phyloP scores from a whole-genome alignment of 2,329 filamentous ascomycete species.

The Sporothrix variecibatus region DNA sequence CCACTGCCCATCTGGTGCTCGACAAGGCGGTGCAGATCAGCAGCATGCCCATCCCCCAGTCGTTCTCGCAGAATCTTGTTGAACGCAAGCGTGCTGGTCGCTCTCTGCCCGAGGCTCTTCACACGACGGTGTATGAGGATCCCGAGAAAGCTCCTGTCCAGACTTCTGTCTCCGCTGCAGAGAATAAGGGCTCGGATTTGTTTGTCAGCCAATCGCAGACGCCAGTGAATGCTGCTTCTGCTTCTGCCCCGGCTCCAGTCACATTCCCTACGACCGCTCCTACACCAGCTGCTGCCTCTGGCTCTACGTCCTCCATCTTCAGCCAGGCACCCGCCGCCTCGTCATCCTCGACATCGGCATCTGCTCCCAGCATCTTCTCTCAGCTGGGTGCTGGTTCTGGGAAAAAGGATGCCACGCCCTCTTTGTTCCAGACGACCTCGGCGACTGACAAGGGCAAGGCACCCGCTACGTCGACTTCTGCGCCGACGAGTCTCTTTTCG shows the following conservation, averaged over 20 bases:
- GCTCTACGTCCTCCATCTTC: not conserved
- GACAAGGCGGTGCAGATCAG: slow-evolving; percentile 48
- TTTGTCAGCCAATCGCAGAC: slow-evolving; percentile 28
- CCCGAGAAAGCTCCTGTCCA: slow-evolving; percentile 15
- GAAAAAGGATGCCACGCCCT: not conserved
- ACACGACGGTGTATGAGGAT: slow-evolving; percentile 55
- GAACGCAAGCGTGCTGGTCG: slow-evolving; percentile 59
- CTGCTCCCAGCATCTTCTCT: slow-evolving; percentile 15
- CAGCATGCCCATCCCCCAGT: slow-evolving; percentile 53
- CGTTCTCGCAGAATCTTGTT: slow-evolving; percentile 58
- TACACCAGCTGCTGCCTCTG: not conserved
- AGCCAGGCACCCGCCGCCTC: not conserved
- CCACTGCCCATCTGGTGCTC: slow-evolving; percentile 47
- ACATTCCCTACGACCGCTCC: not conserved
- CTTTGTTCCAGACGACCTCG: not conserved
- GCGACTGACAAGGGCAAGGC: not conserved
- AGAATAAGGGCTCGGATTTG: not conserved
- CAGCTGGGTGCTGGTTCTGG: not conserved
- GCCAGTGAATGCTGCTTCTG: not conserved
- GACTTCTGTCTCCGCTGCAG: slow-evolving; percentile 3
- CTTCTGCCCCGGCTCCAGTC: not conserved
- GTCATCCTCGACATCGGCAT: not conserved
- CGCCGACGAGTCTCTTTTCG: not conserved
- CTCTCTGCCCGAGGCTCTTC: slow-evolving; percentile 57
- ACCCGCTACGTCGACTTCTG: not conserved